These are phyloP conservation scores for Sungouiella blattae DNA, from an alignment of 805 yeast genomes.

Conservation along the genomic window DNA sequence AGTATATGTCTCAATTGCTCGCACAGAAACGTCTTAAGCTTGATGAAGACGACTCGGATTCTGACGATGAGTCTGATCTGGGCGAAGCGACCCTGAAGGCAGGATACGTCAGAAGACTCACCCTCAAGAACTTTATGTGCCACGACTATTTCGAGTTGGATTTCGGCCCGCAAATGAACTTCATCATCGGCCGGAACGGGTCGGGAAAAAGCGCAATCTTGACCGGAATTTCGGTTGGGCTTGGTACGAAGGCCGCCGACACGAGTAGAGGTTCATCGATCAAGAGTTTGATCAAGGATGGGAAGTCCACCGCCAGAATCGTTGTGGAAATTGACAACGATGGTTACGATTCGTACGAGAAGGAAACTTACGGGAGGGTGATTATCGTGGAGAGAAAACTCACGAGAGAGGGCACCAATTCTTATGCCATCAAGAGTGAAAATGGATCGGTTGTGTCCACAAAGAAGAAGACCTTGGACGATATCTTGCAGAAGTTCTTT, in stretches of 20 bases:
- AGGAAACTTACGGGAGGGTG: slow-evolving; percentile 61
- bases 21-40: slow-evolving; percentile 10
- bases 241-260: slow-evolving; percentile 84
- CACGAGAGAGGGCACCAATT: slow-evolving; percentile 46
- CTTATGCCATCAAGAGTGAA: slow-evolving; percentile 54
- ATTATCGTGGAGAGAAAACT: slow-evolving; percentile 71
- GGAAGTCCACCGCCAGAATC: slow-evolving; percentile 65
- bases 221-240: slow-evolving; percentile 81
- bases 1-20: slow-evolving; percentile 17
- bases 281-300: slow-evolving; percentile 72
- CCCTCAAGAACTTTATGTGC: slow-evolving; percentile 80
- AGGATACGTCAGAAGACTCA: slow-evolving; percentile 66
- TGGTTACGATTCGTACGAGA: slow-evolving; percentile 63
- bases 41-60: slow-evolving; percentile 12
- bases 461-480: slow-evolving; percentile 63
- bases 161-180: slow-evolving; percentile 77
- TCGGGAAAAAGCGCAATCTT: slow-evolving; percentile 87
- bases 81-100: slow-evolving; percentile 37
- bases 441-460: slow-evolving; percentile 51
- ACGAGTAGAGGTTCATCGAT: slow-evolving; percentile 81
- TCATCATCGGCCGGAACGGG: slow-evolving; percentile 88
- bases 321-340: slow-evolving; percentile 60
- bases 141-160: slow-evolving; percentile 75
- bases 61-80: slow-evolving; percentile 13
- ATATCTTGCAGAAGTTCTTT: slow-evolving; percentile 64